These are phyloP conservation scores for Geotrichum klebahnii DNA, from an alignment of 1,139 yeast species.

Conservation along the genomic window DNA sequence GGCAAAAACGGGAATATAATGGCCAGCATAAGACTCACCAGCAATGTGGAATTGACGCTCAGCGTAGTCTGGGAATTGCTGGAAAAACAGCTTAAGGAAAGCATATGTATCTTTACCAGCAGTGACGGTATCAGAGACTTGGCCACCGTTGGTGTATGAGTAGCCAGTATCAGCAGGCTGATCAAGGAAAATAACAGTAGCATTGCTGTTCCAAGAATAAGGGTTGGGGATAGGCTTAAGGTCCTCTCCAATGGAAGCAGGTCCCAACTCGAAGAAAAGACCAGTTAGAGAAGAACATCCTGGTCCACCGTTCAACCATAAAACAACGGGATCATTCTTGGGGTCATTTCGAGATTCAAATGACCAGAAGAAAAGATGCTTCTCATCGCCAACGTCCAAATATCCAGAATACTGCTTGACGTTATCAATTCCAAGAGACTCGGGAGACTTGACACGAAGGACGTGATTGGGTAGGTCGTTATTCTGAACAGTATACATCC, in stretches of 20 bases:
- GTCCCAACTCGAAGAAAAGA: constrained; percentile 87
- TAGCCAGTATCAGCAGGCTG: constrained; percentile 94
- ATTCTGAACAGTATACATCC: constrained; percentile 20
- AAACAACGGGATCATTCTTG: constrained; percentile 70
- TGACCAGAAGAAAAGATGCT: constrained; percentile 81
- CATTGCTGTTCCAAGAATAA: constrained; percentile 82
- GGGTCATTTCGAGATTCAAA: constrained; percentile 92
- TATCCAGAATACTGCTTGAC: constrained; percentile 80
- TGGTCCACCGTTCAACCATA: constrained; percentile 91
- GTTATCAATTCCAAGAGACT: constrained; percentile 64
- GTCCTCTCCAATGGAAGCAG: constrained; percentile 64
- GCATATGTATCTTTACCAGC: constrained; percentile 79
- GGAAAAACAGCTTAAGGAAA: constrained; percentile 71
- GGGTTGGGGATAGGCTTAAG: constrained; percentile 73
- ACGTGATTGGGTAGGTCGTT: constrained; percentile 21
- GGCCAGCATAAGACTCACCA: constrained; percentile 88
- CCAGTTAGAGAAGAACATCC: constrained; percentile 91
- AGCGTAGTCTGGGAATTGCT: constrained; percentile 63
- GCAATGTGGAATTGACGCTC: constrained; percentile 67
- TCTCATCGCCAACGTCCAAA: constrained; percentile 77
- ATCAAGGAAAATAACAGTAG: constrained; percentile 85
- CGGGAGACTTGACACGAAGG: constrained; percentile 49
- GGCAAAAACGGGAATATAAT: constrained; percentile 77
- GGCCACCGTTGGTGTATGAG: constrained; percentile 58
- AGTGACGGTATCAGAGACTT: constrained; percentile 56